phyloP scores from a whole-genome alignment of 768 basidiomycete species.

The Cubamyces lactineus region DNA sequence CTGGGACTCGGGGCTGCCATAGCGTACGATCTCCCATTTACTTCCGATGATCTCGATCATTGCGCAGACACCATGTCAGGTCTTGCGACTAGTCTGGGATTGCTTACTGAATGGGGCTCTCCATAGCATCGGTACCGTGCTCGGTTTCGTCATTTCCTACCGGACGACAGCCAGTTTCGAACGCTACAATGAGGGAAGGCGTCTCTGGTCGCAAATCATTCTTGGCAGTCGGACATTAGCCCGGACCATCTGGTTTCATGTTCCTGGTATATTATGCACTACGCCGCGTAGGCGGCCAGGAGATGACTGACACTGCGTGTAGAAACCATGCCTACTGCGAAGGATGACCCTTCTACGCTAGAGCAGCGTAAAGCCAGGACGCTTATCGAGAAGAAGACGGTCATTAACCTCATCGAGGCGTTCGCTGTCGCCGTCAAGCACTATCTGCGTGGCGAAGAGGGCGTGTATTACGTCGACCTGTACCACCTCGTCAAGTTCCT shows the following conservation, averaged over 20 bases:
- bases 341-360: conserved; percentile 19
- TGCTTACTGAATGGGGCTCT: conserved; percentile 31
- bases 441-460: conserved; percentile 62
- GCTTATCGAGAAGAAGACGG: conserved; percentile 69
- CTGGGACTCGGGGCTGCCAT: no score
- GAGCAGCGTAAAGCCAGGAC: conserved; percentile 49
- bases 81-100: not conserved
- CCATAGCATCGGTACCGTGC: conserved; percentile 58
- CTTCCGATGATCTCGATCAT: conserved; percentile 1
- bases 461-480: conserved; percentile 48
- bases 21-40: no score
- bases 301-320: not conserved
- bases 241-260: conserved; percentile 69
- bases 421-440: conserved; percentile 70
- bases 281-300: not conserved
- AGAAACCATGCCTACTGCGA: conserved; percentile 34
- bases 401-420: conserved; percentile 68
- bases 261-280: conserved; percentile 47
- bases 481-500: conserved; percentile 75
- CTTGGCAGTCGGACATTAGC: conserved; percentile 58
- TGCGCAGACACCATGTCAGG: not conserved
- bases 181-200: conserved; percentile 75
- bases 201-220: conserved; percentile 71
- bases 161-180: conserved; percentile 74
- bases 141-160: conserved; percentile 77